Evolutionary conservation across 345 rosid species (phyloP).

Genomic region (Euclidium syriacum): DNA sequence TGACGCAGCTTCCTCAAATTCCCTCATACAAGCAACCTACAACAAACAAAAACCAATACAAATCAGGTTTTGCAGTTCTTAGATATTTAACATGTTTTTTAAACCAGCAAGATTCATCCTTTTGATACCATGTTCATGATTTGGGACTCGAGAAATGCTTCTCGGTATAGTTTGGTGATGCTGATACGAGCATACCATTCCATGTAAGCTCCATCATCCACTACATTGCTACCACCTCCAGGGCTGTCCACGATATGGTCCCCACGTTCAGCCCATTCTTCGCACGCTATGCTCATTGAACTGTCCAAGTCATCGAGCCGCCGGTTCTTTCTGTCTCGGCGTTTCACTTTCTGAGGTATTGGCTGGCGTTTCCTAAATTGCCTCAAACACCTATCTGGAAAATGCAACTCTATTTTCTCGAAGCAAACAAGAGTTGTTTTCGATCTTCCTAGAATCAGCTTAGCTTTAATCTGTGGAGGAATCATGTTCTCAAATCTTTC

Average conservation of each 20-base stretch:
- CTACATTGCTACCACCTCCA: conserved; percentile 27
- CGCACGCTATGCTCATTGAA: conserved; percentile 61
- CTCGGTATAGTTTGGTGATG: conserved; percentile 29
- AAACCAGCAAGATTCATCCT: background rate
- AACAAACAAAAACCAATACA: background rate
- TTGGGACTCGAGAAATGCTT: conserved; percentile 35
- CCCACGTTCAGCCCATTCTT: conserved; percentile 59
- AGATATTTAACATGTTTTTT: background rate
- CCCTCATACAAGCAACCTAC: conserved; percentile 34
- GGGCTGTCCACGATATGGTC: conserved; percentile 43
- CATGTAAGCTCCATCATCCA: conserved; percentile 60
- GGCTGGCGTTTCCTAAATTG: conserved; percentile 63
- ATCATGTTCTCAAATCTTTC: conserved; percentile 43
- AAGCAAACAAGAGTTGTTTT: conserved; percentile 74
- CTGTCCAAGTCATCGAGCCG: conserved; percentile 73
- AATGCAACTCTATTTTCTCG: conserved; percentile 75
- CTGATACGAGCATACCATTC: conserved; percentile 61
- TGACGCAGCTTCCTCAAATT: conserved; percentile 34
- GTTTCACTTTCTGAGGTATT: conserved; percentile 60
- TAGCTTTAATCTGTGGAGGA: conserved; percentile 42
- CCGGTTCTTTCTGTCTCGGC: conserved; percentile 60
- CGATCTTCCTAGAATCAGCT: conserved; percentile 66
- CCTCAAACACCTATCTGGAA: conserved; percentile 74
- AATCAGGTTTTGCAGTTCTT: background rate
- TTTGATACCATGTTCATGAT: conserved; percentile 34